phyloP scores from a whole-genome alignment of 441 rosid genomes.

The Hypseocharis bilobata region DNA sequence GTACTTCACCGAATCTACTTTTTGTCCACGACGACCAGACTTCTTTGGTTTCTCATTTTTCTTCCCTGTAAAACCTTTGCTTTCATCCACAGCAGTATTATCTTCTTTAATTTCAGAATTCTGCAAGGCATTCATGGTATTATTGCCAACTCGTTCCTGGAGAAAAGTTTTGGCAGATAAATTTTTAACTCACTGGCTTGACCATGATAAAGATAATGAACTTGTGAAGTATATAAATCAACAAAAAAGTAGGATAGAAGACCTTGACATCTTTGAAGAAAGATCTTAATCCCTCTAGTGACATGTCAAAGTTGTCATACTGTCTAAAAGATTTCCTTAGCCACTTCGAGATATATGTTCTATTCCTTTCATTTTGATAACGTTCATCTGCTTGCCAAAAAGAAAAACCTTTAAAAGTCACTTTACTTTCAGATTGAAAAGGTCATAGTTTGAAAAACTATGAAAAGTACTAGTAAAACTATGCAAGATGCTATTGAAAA shows the following conservation, averaged over 20 bases:
- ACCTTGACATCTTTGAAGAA: conserved; percentile 81
- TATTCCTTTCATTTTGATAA: conserved; percentile 61
- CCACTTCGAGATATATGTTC: conserved; percentile 76
- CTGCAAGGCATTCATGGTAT: conserved; percentile 24
- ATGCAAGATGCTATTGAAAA: background rate
- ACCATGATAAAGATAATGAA: conserved; percentile 11
- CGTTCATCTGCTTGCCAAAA: conserved; percentile 60
- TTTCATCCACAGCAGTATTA: conserved; percentile 23
- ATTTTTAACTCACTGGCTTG: conserved; percentile 14
- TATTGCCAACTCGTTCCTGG: conserved; percentile 47
- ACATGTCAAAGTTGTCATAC: conserved; percentile 47
- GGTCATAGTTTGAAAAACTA: background rate
- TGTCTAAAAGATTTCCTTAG: conserved; percentile 64
- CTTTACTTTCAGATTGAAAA: background rate
- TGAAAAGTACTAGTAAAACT: conserved; percentile 6
- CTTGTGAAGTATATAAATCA: conserved; percentile 12
- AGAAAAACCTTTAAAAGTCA: background rate
- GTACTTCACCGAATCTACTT: conserved; percentile 21
- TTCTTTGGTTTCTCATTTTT: conserved; percentile 32
- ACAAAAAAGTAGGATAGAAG: conserved; percentile 10
- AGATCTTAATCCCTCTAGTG: conserved; percentile 52
- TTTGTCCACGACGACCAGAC: conserved; percentile 27
- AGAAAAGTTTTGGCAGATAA: conserved; percentile 29
- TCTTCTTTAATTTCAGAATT: conserved; percentile 26
- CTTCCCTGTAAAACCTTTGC: conserved; percentile 22